Evolutionary conservation across 176 grass and related monocot species (phyloP).

Genomic region (Oryza officinalis): DNA sequence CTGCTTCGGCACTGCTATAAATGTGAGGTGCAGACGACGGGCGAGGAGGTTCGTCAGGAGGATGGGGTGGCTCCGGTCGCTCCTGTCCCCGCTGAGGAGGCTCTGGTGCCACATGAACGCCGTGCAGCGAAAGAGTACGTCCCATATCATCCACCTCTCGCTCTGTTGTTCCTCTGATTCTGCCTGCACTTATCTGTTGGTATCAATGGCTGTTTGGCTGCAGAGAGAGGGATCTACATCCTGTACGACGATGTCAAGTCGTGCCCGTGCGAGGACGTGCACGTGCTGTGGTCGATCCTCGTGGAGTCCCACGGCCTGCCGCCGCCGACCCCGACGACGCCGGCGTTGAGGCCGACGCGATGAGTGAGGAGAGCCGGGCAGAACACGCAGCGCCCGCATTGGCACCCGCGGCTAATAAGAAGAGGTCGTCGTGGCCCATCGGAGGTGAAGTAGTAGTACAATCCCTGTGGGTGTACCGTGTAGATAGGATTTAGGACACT

Average conservation of each 20-base stretch:
- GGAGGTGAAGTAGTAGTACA: slow-evolving; percentile 30
- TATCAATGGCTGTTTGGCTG: neutral
- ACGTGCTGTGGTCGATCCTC: slow-evolving; percentile 65
- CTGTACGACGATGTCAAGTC: slow-evolving; percentile 71
- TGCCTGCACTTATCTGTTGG: neutral
- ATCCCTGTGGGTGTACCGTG: neutral
- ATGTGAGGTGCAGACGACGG: slow-evolving; percentile 14
- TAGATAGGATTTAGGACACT: neutral
- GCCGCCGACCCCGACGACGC: slow-evolving; percentile 28
- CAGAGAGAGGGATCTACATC: slow-evolving; percentile 56
- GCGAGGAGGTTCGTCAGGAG: neutral
- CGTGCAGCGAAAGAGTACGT: slow-evolving; percentile 39
- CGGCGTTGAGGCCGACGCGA: slow-evolving; percentile 4
- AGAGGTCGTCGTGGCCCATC: slow-evolving; percentile 1
- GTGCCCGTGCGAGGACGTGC: slow-evolving; percentile 76
- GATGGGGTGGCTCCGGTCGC: slow-evolving; percentile 56
- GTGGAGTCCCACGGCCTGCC: slow-evolving; percentile 54
- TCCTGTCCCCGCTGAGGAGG: slow-evolving; percentile 53
- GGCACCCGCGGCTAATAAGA: slow-evolving; percentile 31
- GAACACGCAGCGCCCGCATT: too few species aligned
- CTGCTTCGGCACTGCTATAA: neutral
- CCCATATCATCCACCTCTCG: neutral
- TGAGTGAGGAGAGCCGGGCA: slow-evolving; percentile 26
- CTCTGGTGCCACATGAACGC: slow-evolving; percentile 51
- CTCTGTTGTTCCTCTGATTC: neutral